Evolutionary conservation across 2,329 filamentous ascomycete genomes (phyloP).

Genomic region (Trichoderma breve): DNA sequence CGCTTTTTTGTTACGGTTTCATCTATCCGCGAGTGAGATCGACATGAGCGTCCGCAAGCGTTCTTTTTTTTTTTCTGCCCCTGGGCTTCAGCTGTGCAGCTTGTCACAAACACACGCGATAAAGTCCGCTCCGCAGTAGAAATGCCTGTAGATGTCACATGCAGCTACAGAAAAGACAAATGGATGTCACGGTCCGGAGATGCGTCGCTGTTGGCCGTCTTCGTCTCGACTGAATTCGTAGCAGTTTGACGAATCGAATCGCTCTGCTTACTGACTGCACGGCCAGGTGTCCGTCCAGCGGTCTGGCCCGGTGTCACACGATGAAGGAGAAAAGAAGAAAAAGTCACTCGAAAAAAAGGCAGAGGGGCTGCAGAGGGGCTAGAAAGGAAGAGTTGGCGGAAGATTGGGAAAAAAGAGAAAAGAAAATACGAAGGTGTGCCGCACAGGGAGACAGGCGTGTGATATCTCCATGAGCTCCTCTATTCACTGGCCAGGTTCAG

Average conservation of each 20-base stretch:
- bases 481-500: slow-evolving; percentile 8
- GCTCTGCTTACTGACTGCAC: not conserved
- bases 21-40: slow-evolving; percentile 13
- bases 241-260: slow-evolving; percentile 11
- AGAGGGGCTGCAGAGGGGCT: slow-evolving; percentile 1
- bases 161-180: not conserved
- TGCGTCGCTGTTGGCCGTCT: slow-evolving; percentile 4
- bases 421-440: slow-evolving; percentile 21
- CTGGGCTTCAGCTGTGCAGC: slow-evolving; percentile 4
- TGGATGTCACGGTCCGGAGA: not conserved
- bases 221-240: not conserved
- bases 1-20: slow-evolving; percentile 10
- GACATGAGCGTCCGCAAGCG: slow-evolving; percentile 6
- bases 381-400: not conserved
- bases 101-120: not conserved
- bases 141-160: not conserved
- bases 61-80: not conserved
- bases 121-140: not conserved
- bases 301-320: not conserved
- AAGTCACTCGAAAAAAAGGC: not conserved
- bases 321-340: not conserved
- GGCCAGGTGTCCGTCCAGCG: slow-evolving; percentile 1
- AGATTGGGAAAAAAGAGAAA: not conserved
- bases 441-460: slow-evolving; percentile 11
- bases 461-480: slow-evolving; percentile 15